These are phyloP conservation scores for Penicillium tannophilum DNA, from an alignment of 495 filamentous ascomycete genomes.

Conservation along the genomic window DNA sequence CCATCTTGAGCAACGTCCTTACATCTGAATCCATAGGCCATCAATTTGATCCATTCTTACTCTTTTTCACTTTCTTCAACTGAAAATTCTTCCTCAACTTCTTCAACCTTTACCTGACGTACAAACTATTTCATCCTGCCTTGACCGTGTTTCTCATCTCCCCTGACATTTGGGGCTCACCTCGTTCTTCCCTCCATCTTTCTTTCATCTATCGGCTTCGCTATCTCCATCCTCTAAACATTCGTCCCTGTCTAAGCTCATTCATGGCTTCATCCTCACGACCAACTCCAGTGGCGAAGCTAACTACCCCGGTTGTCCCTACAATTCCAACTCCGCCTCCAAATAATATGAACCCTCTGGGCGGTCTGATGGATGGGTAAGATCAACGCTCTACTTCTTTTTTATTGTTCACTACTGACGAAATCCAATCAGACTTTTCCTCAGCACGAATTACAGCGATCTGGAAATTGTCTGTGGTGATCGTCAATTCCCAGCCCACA, in stretches of 20 bases:
- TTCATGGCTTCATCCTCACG: background rate
- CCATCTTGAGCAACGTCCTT: too few relatives aligned
- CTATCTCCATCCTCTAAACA: too few relatives aligned
- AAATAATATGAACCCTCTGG: background rate
- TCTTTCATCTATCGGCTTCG: too few relatives aligned
- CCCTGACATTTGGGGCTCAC: too few relatives aligned
- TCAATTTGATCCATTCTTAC: too few relatives aligned
- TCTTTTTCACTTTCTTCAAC: too few relatives aligned
- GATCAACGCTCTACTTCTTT: background rate
- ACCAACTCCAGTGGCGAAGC: background rate
- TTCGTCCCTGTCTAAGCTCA: background rate
- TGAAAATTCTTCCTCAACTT: too few relatives aligned
- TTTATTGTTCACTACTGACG: background rate
- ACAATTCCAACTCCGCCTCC: background rate
- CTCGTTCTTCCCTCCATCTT: too few relatives aligned
- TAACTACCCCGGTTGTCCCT: background rate
- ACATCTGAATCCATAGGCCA: too few relatives aligned
- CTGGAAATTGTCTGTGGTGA: background rate
- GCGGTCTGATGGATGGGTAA: background rate
- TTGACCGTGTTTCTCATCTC: too few relatives aligned
- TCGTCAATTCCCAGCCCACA: background rate
- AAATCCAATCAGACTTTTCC: background rate
- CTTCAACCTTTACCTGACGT: too few relatives aligned
- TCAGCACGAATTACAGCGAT: background rate
- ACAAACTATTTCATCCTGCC: too few relatives aligned